Percentiles rank a stretch among this genome's conserved stretches.
Conservation (phyloP, 495 filamentous ascomycete genomes). For the Penicillium herquei region DNA sequence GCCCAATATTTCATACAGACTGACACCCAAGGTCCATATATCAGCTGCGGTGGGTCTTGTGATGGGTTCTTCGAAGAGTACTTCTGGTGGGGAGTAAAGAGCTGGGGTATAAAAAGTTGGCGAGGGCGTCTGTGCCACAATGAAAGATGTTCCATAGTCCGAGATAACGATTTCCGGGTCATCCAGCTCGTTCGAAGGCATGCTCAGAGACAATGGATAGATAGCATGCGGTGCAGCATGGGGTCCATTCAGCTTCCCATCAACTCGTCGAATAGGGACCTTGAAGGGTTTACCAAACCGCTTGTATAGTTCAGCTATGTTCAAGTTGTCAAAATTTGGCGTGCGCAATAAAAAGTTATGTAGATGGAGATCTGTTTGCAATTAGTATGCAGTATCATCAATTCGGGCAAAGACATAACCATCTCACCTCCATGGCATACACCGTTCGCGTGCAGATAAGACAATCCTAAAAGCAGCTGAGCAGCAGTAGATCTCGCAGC, state of each 20-base stretch:
- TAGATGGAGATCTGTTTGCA: slow-evolving; percentile 20
- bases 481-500: slow-evolving; percentile 26
- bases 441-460: slow-evolving; percentile 21
- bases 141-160: slow-evolving; percentile 24
- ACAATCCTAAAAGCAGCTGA: slow-evolving; percentile 24
- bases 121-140: slow-evolving; percentile 16
- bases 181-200: slow-evolving; percentile 22
- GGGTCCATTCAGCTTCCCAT: slow-evolving; percentile 19
- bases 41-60: slow-evolving; percentile 24
- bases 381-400: slow-evolving; percentile 18
- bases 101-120: slow-evolving; percentile 24
- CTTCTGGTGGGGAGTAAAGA: slow-evolving; percentile 26
- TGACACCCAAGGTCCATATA: slow-evolving; percentile 32
- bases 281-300: slow-evolving; percentile 21
- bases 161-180: slow-evolving; percentile 23
- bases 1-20: slow-evolving; percentile 29
- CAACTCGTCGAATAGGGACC: slow-evolving; percentile 25
- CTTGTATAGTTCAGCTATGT: slow-evolving; percentile 21
- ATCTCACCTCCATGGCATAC: slow-evolving; percentile 25
- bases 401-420: no score
- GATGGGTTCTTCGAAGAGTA: slow-evolving; percentile 24
- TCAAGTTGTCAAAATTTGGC: slow-evolving; percentile 16
- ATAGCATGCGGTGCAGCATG: slow-evolving; percentile 22
- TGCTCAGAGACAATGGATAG: slow-evolving; percentile 17
- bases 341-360: slow-evolving; percentile 22